Percentiles rank a stretch among this genome's conserved stretches.
Evolutionary conservation across 2,329 filamentous ascomycete genomes (phyloP).

Genomic region (Paraphaeosphaeria minitans): DNA sequence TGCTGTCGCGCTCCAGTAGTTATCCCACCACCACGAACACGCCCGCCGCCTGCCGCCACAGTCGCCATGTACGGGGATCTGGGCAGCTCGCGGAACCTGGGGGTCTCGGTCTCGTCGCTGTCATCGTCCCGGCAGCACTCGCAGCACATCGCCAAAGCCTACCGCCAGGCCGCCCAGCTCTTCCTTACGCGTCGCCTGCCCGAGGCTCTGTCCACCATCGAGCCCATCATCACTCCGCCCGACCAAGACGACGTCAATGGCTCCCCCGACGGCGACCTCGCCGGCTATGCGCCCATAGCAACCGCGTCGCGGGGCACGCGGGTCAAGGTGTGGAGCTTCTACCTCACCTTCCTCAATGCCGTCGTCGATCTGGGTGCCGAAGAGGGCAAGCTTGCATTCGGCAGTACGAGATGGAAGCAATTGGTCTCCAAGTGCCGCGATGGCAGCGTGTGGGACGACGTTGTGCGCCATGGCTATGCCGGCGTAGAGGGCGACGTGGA

Average conservation of each 20-base stretch:
- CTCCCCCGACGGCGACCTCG: conserved; percentile 26
- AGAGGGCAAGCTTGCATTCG: conserved; percentile 88
- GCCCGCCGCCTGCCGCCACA: conserved; percentile 28
- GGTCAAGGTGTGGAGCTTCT: conserved; percentile 97
- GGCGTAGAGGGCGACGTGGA: conserved; percentile 90
- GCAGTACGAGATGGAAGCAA: conserved; percentile 80
- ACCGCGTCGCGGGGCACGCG: conserved; percentile 79
- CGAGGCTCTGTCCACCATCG: conserved; percentile 83
- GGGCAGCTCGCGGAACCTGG: conserved; percentile 63
- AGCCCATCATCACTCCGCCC: conserved; percentile 75
- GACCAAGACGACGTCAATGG: conserved; percentile 33
- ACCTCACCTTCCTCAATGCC: conserved; percentile 89
- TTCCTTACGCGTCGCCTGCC: conserved; percentile 93
- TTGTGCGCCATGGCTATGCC: conserved; percentile 84
- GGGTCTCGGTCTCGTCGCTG: conserved; percentile 72
- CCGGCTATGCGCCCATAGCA: conserved; percentile 70
- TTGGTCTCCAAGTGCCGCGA: conserved; percentile 85
- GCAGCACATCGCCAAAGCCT: conserved; percentile 84
- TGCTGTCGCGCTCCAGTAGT: conserved; percentile 14
- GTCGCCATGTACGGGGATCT: conserved; percentile 57
- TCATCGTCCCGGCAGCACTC: conserved; percentile 69
- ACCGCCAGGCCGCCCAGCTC: conserved; percentile 90
- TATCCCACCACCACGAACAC: conserved; percentile 1
- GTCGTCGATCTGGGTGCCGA: conserved; percentile 87
- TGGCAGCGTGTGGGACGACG: conserved; percentile 92